Evolutionary conservation across 208 protist genomes (phyloP), one percentile per base, ranked within the genome.

Genomic region (Wallacemonas sp.): DNA sequence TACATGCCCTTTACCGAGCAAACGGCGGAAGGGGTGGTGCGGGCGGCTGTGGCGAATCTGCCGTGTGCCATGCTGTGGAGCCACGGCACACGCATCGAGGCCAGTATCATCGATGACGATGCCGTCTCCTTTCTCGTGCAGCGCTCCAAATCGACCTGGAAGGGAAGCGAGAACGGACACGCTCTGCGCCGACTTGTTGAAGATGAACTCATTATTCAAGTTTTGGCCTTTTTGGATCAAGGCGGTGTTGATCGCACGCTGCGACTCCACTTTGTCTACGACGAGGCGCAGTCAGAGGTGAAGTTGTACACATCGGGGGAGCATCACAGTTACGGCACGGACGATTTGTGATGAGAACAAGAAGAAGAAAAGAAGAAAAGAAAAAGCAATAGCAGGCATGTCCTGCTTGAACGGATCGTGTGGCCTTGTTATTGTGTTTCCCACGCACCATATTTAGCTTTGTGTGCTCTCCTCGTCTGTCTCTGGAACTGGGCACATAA

Each of bases 131-230:
- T 90, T 42, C 51, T 91, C 24, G 81, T 90, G 21, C 70, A 85
- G 41, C 68, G 72, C 33, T 58, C 88, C 33, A 66, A 68, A 4
- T 14, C 22, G 34, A 44, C 65, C 49, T 93, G 86, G 86, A 62
- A 77, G 46, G 80, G 78, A 0, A 77, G 66, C 11, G 87, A 90
- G 51, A 90, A 93, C 67, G 87, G 83, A 0, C 87, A 88, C 53
- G 81, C 86, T 1, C 58, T 93, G 51, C 74, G 76, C 19, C 75
- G 81, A 6, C 51, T 76, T 6, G 66, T 90, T 31, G 75, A 90
- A 66, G 82, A 88, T 49, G 81, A 79, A 54, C 69, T 93, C 26
- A 42, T 88, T 24, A 59, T 80, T 41, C 73, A 86, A 53, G 42
- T 93, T 4, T 46, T 88, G 17, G 53, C 63, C 34, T 82, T 85